Evolutionary conservation across 441 rosid species (phyloP).

Genomic region (Erysimum cheiri): DNA sequence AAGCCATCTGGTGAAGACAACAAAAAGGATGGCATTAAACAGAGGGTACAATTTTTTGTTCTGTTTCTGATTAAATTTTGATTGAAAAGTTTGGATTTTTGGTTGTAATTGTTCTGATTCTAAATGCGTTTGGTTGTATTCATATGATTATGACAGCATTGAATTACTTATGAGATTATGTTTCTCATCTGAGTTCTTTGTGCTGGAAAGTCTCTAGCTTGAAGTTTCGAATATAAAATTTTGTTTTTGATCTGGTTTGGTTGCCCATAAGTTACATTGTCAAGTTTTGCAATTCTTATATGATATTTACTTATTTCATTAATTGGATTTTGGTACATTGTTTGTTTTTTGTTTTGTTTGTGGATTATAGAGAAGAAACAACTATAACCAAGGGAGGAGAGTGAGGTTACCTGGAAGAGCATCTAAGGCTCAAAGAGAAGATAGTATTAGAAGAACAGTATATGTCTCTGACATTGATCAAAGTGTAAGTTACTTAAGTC

Average conservation of each 20-base stretch:
- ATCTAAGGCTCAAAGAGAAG: conserved; percentile 66
- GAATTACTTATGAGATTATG: conserved; percentile 9
- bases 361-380: conserved; percentile 57
- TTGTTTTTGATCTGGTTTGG: conserved; percentile 21
- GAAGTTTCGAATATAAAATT: neutral
- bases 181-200: conserved; percentile 1
- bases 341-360: conserved; percentile 11
- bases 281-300: conserved; percentile 1
- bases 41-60: conserved; percentile 39
- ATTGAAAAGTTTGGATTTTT: neutral
- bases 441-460: conserved; percentile 70
- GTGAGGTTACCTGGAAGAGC: conserved; percentile 58
- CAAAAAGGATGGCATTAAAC: conserved; percentile 36
- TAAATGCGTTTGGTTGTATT: neutral
- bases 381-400: conserved; percentile 54
- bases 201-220: conserved; percentile 33
- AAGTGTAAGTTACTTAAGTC: conserved; percentile 52
- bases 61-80: conserved; percentile 3
- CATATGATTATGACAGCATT: neutral
- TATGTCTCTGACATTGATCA: conserved; percentile 81
- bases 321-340: neutral
- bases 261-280: conserved; percentile 4
- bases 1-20: conserved; percentile 40
- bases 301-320: neutral
- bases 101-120: neutral